Evolutionary conservation across 208 protist genomes (phyloP), one percentile per base, ranked within the genome.

Genomic region (Leishmania guyanensis): DNA sequence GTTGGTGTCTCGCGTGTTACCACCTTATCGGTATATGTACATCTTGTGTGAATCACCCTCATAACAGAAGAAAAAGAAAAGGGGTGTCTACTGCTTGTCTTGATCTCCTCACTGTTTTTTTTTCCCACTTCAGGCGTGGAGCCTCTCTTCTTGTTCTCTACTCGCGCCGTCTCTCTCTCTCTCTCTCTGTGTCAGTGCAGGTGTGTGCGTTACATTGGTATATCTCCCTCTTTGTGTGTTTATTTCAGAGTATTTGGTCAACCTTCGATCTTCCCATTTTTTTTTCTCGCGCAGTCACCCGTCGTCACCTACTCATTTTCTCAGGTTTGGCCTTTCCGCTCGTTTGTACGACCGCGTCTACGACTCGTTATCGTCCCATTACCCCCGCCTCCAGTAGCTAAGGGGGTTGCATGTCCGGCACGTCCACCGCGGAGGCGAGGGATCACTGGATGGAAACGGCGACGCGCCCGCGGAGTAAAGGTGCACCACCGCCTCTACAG

Each of bases 191-290:
- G n/a, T 33, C 5, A 36, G 17, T 77, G 62, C 70, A 39, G 36
- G 50, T 70, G 75, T 69, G 54, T 79, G 65, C 9, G 12, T 66
- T 29, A 20, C 64, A 26, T 69, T 8, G 64, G 16, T 46, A 8
- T 22, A 16, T 46, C 29, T 43, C 29, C 0, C n/a, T 69, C 29
- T 69, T 1, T 5, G 29, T 16, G 33, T 39, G 29, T 12, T 74
- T 29, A 1, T n/a, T 50, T 65, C 56, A 12, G 50, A 17, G 14
- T 80, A 62, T 71, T 56, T 62, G 10, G 50, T 51, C 78, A 12
- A 1, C 56, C 43, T 73, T 78, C n/a, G 56, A 8, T 43, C 39
- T 56, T 75, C 17, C 50, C 26, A 70, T 75, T 64, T 78, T 77
- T 75, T 51, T 22, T 29, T 70, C 46, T 6, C n/a, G 39, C 56